Conservation (phyloP, 1,284 basidiomycete genomes). For the Grifola frondosa region DNA sequence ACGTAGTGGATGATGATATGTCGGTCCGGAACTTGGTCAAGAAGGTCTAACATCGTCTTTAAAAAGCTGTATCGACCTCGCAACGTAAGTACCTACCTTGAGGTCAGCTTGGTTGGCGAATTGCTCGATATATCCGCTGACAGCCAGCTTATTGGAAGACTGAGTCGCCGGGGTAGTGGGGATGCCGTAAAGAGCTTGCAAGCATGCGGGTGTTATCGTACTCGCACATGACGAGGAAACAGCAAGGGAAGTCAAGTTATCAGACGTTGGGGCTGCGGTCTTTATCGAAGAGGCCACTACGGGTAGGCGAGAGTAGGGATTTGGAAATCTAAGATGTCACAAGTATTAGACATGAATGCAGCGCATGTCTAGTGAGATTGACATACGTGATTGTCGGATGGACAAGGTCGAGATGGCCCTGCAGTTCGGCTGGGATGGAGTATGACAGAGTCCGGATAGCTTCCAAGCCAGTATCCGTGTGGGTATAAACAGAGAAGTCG, state of each 20-base stretch:
- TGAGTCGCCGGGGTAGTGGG: slow-evolving; percentile 44
- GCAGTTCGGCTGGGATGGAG: slow-evolving; percentile 39
- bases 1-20: slow-evolving; percentile 31
- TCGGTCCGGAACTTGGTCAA: slow-evolving; percentile 32
- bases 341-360: slow-evolving; percentile 1
- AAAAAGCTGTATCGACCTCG: not conserved
- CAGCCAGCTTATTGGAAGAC: slow-evolving; percentile 47
- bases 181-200: slow-evolving; percentile 51
- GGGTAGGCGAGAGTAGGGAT: slow-evolving; percentile 16
- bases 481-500: slow-evolving; percentile 39
- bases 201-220: slow-evolving; percentile 53
- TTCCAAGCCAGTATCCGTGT: slow-evolving; percentile 32
- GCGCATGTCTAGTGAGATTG: not conserved
- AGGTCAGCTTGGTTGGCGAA: slow-evolving; percentile 52
- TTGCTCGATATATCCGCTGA: slow-evolving; percentile 54
- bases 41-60: slow-evolving; percentile 19
- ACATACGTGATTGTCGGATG: slow-evolving; percentile 39
- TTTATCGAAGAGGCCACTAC: slow-evolving; percentile 16
- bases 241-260: slow-evolving; percentile 18
- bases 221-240: slow-evolving; percentile 33
- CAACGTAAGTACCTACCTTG: slow-evolving; percentile 25
- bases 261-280: not conserved
- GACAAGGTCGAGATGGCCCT: slow-evolving; percentile 39
- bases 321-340: slow-evolving; percentile 19
- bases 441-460: slow-evolving; percentile 41